These are phyloP conservation scores for Podaxis rugospora DNA, from an alignment of 768 basidiomycete genomes.

Conservation along the genomic window DNA sequence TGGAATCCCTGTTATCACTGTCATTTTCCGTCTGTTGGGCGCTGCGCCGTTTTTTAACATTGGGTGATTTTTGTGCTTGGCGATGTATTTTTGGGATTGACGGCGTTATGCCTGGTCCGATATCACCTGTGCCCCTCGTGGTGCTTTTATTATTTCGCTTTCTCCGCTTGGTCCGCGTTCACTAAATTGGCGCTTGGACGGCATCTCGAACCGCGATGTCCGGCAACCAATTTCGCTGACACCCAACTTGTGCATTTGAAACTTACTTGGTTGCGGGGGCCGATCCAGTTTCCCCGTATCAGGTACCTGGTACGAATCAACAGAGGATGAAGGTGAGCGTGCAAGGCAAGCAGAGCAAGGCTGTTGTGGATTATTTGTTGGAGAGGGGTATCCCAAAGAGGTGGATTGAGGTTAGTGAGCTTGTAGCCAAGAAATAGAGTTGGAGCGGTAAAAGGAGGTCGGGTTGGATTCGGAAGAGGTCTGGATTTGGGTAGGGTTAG, in stretches of 20 bases:
- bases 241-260: background rate
- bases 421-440: conserved; percentile 43
- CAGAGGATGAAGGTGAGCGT: conserved; percentile 69
- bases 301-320: background rate
- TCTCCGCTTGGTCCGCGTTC: background rate
- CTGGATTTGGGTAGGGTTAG: background rate
- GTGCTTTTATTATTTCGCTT: background rate
- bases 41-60: background rate
- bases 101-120: background rate
- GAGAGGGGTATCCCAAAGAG: conserved; percentile 73
- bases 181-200: background rate
- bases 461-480: background rate
- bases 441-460: background rate
- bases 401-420: conserved; percentile 64
- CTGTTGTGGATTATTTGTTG: conserved; percentile 62
- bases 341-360: conserved; percentile 76
- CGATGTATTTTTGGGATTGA: background rate
- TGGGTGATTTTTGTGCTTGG: background rate
- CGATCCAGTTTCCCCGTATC: conserved; percentile 2
- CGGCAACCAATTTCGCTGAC: background rate
- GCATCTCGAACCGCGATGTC: background rate
- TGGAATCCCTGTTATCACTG: background rate
- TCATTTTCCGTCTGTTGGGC: background rate
- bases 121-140: background rate
- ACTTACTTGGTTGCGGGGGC: background rate